phyloP scores from a whole-genome alignment of 1,139 yeast genomes.

The Debaryomycetaceae sp. region DNA sequence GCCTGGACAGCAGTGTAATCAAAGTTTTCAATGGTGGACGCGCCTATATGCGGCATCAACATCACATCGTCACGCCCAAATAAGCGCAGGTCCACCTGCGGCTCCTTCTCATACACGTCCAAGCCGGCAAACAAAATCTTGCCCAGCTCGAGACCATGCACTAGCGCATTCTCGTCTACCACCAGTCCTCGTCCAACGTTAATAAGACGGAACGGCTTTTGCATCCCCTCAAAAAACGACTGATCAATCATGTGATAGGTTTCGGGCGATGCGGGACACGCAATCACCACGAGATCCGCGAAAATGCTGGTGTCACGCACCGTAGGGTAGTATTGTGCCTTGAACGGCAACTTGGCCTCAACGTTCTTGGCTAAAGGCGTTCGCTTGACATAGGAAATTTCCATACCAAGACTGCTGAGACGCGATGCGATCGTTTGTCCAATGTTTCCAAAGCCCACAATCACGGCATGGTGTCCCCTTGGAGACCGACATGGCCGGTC shows the following conservation, averaged over 20 bases:
- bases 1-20: conserved; percentile 33
- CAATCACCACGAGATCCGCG: conserved; percentile 53
- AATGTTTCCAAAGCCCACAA: conserved; percentile 16
- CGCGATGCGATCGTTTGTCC: conserved; percentile 13
- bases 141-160: conserved; percentile 57
- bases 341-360: conserved; percentile 8
- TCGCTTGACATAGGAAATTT: conserved; percentile 15
- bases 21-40: conserved; percentile 46
- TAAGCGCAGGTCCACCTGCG: conserved; percentile 41
- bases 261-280: conserved; percentile 55
- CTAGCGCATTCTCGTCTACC: conserved; percentile 62
- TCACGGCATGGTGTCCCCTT: conserved; percentile 13
- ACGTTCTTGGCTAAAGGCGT: conserved; percentile 6
- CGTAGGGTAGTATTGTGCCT: conserved; percentile 8
- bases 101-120: conserved; percentile 73
- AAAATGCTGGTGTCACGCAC: conserved; percentile 15
- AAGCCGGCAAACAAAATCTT: conserved; percentile 65
- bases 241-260: conserved; percentile 48
- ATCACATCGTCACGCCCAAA: conserved; percentile 57
- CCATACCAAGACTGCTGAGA: conserved; percentile 13
- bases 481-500: conserved; percentile 26
- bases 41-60: conserved; percentile 68
- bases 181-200: conserved; percentile 73
- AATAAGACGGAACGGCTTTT: conserved; percentile 48
- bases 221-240: conserved; percentile 35